A percentile compares a stretch with the other conserved stretches of the same genome.
Conservation (phyloP, 768 basidiomycete genomes). For the Tricholoma furcatifolium region DNA sequence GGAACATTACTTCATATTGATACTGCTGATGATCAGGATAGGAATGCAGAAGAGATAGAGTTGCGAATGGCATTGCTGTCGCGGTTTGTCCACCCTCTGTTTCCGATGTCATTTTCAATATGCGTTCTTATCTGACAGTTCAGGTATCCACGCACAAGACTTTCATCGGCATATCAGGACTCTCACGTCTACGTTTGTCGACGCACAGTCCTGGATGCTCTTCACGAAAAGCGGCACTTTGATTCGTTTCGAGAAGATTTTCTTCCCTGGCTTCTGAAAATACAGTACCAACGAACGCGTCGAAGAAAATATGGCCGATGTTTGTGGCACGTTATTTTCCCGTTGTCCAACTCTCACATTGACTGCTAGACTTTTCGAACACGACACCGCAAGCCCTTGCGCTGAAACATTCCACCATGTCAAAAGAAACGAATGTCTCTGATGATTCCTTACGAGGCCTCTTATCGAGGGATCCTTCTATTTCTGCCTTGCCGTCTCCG, state of each 20-base stretch:
- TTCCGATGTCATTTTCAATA: background rate
- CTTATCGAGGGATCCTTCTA: constrained; percentile 25
- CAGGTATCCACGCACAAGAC: constrained; percentile 69
- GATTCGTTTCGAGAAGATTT: constrained; percentile 90
- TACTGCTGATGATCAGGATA: constrained; percentile 65
- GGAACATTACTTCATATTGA: constrained; percentile 74
- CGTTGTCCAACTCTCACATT: background rate
- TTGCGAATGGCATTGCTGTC: constrained; percentile 75
- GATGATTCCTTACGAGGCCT: constrained; percentile 11
- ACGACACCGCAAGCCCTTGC: constrained; percentile 47
- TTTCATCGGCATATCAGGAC: constrained; percentile 73
- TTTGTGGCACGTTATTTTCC: constrained; percentile 24
- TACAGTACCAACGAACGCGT: constrained; percentile 70
- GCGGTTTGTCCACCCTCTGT: constrained; percentile 38
- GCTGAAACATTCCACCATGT: constrained; percentile 59
- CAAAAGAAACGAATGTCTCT: constrained; percentile 21
- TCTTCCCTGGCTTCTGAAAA: constrained; percentile 88
- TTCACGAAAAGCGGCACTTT: constrained; percentile 66
- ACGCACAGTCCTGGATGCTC: constrained; percentile 66
- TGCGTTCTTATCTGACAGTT: constrained; percentile 2
- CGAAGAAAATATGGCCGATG: constrained; percentile 58
- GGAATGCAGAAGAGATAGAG: constrained; percentile 68
- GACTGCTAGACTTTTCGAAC: constrained; percentile 43
- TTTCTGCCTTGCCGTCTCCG: constrained; percentile 47
- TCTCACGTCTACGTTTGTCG: constrained; percentile 92